These are phyloP conservation scores for Corymbia maculata DNA, from an alignment of 345 rosid genomes.

Conservation along the genomic window DNA sequence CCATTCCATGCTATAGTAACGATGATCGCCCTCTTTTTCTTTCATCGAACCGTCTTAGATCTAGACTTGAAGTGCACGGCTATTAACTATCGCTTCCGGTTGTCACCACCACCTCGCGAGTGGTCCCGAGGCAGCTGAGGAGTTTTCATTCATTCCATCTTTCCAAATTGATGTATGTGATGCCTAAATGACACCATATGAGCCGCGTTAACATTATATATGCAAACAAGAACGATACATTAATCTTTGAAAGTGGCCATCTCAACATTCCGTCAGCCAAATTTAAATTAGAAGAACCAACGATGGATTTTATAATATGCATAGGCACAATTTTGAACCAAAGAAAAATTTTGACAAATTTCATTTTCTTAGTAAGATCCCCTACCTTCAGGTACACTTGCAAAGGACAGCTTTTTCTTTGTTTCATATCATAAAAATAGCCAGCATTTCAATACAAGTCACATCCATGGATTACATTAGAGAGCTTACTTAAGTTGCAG, in stretches of 20 bases:
- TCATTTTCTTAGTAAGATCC: neutral
- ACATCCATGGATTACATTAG: neutral
- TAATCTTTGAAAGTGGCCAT: neutral
- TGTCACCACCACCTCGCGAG: too few species aligned
- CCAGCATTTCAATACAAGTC: neutral
- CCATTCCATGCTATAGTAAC: too few species aligned
- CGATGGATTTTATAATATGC: neutral
- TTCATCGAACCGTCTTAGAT: too few species aligned
- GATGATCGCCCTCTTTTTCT: too few species aligned
- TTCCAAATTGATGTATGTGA: neutral
- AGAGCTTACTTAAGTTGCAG: neutral
- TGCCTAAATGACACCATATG: neutral
- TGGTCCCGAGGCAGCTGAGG: too few species aligned
- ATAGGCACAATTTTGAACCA: neutral
- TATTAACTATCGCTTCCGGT: too few species aligned
- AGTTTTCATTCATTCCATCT: neutral
- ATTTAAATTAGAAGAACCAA: neutral
- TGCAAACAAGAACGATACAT: too few species aligned
- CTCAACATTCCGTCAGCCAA: neutral
- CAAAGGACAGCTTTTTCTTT: neutral
- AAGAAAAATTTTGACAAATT: neutral
- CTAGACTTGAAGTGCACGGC: too few species aligned
- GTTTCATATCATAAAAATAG: neutral
- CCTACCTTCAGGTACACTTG: neutral
- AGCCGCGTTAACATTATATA: too few species aligned